A percentile compares a stretch with the other conserved stretches of the same genome.
phyloP scores from a whole-genome alignment of 2,329 filamentous ascomycete genomes.

The Xylaria sp. region DNA sequence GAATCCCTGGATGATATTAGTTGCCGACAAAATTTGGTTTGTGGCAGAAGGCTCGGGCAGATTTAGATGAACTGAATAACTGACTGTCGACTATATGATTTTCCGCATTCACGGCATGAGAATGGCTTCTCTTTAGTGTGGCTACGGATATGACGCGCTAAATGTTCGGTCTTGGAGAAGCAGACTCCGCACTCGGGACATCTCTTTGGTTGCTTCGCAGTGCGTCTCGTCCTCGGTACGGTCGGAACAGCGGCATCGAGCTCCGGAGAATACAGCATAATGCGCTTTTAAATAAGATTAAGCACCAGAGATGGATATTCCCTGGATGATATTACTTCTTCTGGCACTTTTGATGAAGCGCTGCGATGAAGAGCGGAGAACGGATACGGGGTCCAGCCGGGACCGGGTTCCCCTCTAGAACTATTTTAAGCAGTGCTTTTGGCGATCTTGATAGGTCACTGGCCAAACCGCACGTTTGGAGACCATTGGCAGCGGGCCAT shows the following conservation, averaged over 20 bases:
- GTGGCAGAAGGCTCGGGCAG: background rate
- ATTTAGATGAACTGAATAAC: constrained; percentile 2
- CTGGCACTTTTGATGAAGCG: constrained; percentile 20
- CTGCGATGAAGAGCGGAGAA: constrained; percentile 22
- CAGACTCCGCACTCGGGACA: constrained; percentile 36
- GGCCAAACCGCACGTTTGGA: constrained; percentile 11
- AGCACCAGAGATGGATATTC: constrained; percentile 22
- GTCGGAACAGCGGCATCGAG: constrained; percentile 22
- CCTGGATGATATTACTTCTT: background rate
- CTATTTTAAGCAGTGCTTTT: constrained; percentile 27
- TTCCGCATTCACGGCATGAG: constrained; percentile 34
- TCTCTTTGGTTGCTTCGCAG: constrained; percentile 33
- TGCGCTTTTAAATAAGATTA: constrained; percentile 17
- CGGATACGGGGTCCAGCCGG: constrained; percentile 19
- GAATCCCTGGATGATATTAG: constrained; percentile 33
- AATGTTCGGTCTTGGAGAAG: constrained; percentile 37
- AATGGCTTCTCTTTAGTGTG: constrained; percentile 37
- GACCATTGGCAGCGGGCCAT: background rate
- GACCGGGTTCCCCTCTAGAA: constrained; percentile 28
- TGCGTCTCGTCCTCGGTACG: constrained; percentile 29
- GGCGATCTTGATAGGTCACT: constrained; percentile 9
- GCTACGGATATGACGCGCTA: constrained; percentile 36
- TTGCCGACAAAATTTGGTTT: background rate
- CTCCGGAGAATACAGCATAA: constrained; percentile 31
- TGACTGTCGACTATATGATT: constrained; percentile 37